These are phyloP conservation scores for Grosmannia penicillata DNA, from an alignment of 2,329 filamentous ascomycete genomes.

Conservation along the genomic window DNA sequence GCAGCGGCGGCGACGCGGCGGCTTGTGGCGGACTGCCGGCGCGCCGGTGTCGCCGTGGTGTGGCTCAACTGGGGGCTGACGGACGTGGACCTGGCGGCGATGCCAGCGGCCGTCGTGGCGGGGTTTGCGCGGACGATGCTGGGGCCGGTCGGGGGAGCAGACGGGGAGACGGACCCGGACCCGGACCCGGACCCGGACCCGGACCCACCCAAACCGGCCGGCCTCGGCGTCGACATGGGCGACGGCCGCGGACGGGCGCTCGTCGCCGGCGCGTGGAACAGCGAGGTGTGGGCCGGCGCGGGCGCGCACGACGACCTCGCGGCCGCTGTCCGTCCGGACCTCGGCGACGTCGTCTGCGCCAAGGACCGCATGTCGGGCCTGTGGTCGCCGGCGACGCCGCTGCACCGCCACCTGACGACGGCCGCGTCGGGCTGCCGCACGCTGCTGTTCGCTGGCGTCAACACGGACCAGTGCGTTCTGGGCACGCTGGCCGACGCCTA, in stretches of 20 bases:
- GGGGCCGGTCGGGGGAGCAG: neutral
- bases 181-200: too few species aligned
- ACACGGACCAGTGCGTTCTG: conserved; percentile 46
- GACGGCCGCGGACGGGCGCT: conserved; percentile 27
- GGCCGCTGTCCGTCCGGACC: conserved; percentile 15
- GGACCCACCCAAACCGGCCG: too few species aligned
- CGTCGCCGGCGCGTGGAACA: conserved; percentile 41
- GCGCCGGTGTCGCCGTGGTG: conserved; percentile 29
- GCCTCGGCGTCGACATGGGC: conserved; percentile 33
- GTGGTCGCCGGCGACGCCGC: conserved; percentile 28
- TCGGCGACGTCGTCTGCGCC: conserved; percentile 32
- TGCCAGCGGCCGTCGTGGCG: conserved; percentile 33
- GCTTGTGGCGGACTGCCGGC: conserved; percentile 29
- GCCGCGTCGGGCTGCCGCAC: conserved; percentile 24
- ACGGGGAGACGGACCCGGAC: too few species aligned
- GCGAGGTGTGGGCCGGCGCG: conserved; percentile 25
- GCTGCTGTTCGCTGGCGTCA: conserved; percentile 42
- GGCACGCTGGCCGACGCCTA: conserved; percentile 41
- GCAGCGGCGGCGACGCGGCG: conserved; percentile 24
- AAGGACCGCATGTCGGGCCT: conserved; percentile 46
- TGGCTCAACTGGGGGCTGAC: conserved; percentile 43
- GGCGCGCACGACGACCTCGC: conserved; percentile 20
- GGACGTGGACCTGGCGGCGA: conserved; percentile 29
- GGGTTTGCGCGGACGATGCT: conserved; percentile 30
- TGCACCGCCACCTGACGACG: conserved; percentile 23